Evolutionary conservation across 768 basidiomycete genomes (phyloP).

Genomic region (Termitomyces sp.): DNA sequence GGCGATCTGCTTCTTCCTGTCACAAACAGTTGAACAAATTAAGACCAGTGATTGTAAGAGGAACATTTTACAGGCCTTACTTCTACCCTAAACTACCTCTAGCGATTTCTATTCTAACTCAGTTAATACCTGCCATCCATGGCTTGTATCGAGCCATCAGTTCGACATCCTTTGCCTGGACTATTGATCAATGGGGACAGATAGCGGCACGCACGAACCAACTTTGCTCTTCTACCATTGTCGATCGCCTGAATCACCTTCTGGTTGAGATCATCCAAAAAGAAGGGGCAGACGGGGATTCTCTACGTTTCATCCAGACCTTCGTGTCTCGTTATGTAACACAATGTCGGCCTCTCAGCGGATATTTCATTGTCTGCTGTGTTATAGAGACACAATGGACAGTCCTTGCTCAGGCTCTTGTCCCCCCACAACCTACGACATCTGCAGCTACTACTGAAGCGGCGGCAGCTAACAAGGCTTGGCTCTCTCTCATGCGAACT

Average conservation of each 20-base stretch:
- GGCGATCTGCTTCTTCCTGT: slow-evolving; percentile 63
- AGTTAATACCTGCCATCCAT: slow-evolving; percentile 77
- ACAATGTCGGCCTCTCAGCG: slow-evolving; percentile 75
- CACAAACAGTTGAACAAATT: slow-evolving; percentile 53
- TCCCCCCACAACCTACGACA: slow-evolving; percentile 27
- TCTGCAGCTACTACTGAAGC: slow-evolving; percentile 51
- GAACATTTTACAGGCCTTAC: not conserved
- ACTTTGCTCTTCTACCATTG: slow-evolving; percentile 61
- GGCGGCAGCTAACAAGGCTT: slow-evolving; percentile 80
- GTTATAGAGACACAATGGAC: slow-evolving; percentile 86
- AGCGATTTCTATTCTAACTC: slow-evolving; percentile 75
- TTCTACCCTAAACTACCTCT: slow-evolving; percentile 1
- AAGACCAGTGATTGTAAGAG: slow-evolving; percentile 49
- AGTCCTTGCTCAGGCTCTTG: slow-evolving; percentile 68
- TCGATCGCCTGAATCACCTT: slow-evolving; percentile 72
- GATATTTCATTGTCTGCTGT: slow-evolving; percentile 89
- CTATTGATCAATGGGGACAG: slow-evolving; percentile 56
- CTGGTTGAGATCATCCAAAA: slow-evolving; percentile 60
- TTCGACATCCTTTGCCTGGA: slow-evolving; percentile 76
- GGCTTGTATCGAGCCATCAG: slow-evolving; percentile 85
- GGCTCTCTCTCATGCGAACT: slow-evolving; percentile 63
- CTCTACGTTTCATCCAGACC: slow-evolving; percentile 57
- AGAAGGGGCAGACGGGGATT: slow-evolving; percentile 46
- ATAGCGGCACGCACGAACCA: slow-evolving; percentile 50
- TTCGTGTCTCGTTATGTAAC: slow-evolving; percentile 74